Conservation (phyloP, 257 asterid genomes). For the Ilex aquifolium region DNA sequence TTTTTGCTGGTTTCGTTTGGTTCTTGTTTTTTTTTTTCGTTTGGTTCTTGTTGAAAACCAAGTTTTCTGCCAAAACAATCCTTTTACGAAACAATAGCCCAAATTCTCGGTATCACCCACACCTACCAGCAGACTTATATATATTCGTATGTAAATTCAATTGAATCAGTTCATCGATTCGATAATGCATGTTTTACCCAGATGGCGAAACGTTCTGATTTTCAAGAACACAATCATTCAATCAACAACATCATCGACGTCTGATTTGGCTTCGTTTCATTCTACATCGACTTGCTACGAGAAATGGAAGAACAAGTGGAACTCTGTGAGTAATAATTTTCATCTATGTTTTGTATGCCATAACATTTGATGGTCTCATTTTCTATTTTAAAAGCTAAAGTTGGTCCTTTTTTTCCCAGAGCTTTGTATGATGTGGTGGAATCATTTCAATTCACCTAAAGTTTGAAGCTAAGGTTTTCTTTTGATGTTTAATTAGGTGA, state of each 20-base stretch:
- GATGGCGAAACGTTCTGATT: conserved; percentile 47
- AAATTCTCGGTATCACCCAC: background rate
- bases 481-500: no score
- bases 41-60: no score
- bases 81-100: background rate
- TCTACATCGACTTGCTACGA: conserved; percentile 33
- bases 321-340: conserved; percentile 33
- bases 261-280: conserved; percentile 47
- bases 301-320: conserved; percentile 50
- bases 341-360: background rate
- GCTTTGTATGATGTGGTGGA: no score
- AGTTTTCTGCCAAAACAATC: background rate
- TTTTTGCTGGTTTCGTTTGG: no score
- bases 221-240: conserved; percentile 32
- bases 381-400: no score
- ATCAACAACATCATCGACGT: conserved; percentile 24
- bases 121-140: no score
- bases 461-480: no score
- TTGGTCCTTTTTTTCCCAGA: no score
- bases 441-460: no score
- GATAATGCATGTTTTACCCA: conserved; percentile 54
- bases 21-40: no score
- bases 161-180: background rate
- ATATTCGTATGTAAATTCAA: background rate
- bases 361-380: no score